phyloP scores from a whole-genome alignment of 257 asterid species.

The Plantago major region DNA sequence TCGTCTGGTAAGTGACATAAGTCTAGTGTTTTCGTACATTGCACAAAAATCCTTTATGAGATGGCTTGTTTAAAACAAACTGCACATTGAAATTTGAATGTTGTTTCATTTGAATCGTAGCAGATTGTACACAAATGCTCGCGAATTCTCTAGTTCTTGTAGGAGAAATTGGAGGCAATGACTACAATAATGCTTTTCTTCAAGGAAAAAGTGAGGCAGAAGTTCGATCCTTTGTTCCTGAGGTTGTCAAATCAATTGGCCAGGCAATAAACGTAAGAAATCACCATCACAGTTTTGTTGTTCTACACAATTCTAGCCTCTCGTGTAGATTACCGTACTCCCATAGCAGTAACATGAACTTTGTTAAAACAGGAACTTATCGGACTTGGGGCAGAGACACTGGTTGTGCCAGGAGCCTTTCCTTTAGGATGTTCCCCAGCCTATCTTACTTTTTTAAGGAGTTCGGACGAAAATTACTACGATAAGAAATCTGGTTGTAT shows the following conservation, averaged over 20 bases:
- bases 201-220: slow-evolving; percentile 8
- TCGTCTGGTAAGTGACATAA: neutral
- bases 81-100: too few species aligned
- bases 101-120: neutral
- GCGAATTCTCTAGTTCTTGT: slow-evolving; percentile 21
- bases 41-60: too few species aligned
- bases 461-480: slow-evolving; percentile 21
- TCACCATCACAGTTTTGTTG: neutral
- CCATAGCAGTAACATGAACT: neutral
- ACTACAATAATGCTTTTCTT: slow-evolving; percentile 27
- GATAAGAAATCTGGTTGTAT: slow-evolving; percentile 41
- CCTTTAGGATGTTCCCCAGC: slow-evolving; percentile 45
- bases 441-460: slow-evolving; percentile 27
- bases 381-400: slow-evolving; percentile 36
- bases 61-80: neutral
- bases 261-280: slow-evolving; percentile 14
- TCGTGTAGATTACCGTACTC: neutral
- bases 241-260: slow-evolving; percentile 20
- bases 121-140: slow-evolving; percentile 24
- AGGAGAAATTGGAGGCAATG: slow-evolving; percentile 47
- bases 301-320: neutral
- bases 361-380: slow-evolving; percentile 34
- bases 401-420: slow-evolving; percentile 45
- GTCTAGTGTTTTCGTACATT: too few species aligned
- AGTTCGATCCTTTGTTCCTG: slow-evolving; percentile 21